Evolutionary conservation across 2,329 filamentous ascomycete genomes (phyloP).

Genomic region (Trichoderma semiorbis): DNA sequence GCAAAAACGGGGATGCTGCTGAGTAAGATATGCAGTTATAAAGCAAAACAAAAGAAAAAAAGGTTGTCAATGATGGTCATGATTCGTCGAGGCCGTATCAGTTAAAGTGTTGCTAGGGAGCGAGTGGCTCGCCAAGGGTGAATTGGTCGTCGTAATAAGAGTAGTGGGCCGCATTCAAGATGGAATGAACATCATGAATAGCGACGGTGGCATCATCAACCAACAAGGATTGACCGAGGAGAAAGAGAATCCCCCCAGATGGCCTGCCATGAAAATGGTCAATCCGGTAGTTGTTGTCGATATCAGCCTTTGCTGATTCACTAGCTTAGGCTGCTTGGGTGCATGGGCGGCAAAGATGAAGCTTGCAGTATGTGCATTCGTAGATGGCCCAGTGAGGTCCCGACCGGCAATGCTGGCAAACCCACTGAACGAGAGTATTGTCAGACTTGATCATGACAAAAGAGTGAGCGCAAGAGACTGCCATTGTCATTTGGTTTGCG

Average conservation of each 20-base stretch:
- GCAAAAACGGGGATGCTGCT: not conserved
- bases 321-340: constrained; percentile 36
- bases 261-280: not conserved
- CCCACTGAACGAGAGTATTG: constrained; percentile 62
- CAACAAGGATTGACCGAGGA: not conserved
- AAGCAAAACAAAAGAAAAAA: not conserved
- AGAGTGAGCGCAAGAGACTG: constrained; percentile 56
- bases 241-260: not conserved
- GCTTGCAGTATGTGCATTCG: constrained; percentile 65
- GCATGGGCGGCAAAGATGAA: constrained; percentile 61
- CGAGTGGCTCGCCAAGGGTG: not conserved
- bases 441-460: constrained; percentile 67
- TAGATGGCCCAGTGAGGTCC: constrained; percentile 67
- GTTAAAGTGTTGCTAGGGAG: not conserved
- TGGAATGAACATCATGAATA: not conserved
- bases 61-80: not conserved
- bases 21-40: not conserved
- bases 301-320: not conserved
- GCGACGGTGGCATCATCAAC: not conserved
- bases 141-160: not conserved
- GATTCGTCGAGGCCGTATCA: not conserved
- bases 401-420: constrained; percentile 60
- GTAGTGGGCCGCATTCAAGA: not conserved
- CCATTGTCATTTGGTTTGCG: constrained; percentile 37
- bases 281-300: not conserved